phyloP scores from a whole-genome alignment of 106 monocot genomes.

The Posidonia australis region DNA sequence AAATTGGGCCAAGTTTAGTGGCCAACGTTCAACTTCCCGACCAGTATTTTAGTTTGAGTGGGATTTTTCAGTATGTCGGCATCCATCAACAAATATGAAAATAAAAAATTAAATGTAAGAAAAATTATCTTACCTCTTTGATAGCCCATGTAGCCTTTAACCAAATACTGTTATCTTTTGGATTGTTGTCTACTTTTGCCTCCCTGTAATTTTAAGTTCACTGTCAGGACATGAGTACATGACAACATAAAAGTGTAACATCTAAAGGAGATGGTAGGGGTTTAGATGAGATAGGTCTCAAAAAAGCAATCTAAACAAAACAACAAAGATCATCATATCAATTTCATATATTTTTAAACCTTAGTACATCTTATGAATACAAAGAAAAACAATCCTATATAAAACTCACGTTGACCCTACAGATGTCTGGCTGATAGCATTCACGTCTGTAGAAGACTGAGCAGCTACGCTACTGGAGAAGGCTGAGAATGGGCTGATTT shows the following conservation, averaged over 20 bases:
- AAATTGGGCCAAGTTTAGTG: too few relatives aligned
- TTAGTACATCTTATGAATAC: background rate
- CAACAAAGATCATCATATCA: too few relatives aligned
- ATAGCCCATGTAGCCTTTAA: constrained; percentile 9
- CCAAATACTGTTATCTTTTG: constrained; percentile 12
- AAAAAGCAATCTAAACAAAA: background rate
- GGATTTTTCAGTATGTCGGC: too few relatives aligned
- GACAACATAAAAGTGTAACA: background rate
- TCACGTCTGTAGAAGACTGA: background rate
- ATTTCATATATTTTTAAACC: too few relatives aligned
- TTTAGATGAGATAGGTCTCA: background rate
- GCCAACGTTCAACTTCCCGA: too few relatives aligned
- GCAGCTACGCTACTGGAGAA: background rate
- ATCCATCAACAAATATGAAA: too few relatives aligned
- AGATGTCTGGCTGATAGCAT: background rate
- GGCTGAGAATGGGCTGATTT: constrained; percentile 4
- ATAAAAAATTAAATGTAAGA: background rate
- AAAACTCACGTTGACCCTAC: background rate
- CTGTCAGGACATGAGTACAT: background rate
- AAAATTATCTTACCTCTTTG: constrained; percentile 5
- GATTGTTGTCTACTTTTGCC: background rate
- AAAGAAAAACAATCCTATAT: background rate
- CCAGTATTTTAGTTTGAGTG: too few relatives aligned
- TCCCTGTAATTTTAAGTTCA: background rate
- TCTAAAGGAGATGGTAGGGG: background rate